These are phyloP conservation scores for Ophiocordyceps camponoti-floridani DNA, from an alignment of 2,329 filamentous ascomycete species.

Conservation along the genomic window DNA sequence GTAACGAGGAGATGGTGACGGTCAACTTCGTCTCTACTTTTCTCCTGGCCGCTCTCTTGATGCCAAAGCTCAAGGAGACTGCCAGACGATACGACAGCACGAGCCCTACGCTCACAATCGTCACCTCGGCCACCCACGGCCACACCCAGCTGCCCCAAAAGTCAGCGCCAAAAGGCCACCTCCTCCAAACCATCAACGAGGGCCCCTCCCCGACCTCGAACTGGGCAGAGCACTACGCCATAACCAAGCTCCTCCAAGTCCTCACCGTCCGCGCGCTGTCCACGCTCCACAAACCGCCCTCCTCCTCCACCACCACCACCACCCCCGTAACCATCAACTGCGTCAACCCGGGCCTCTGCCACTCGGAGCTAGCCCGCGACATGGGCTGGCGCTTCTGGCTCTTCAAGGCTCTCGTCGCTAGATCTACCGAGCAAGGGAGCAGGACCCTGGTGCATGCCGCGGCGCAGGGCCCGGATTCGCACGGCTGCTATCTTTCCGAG, in stretches of 20 bases:
- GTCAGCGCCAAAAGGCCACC: not conserved
- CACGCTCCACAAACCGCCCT: conserved; percentile 2
- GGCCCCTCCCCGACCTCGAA: not conserved
- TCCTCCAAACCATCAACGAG: not conserved
- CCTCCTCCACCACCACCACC: no score
- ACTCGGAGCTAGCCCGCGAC: conserved; percentile 25
- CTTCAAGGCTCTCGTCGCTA: conserved; percentile 17
- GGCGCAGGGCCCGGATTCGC: conserved; percentile 18
- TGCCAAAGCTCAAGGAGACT: conserved; percentile 31
- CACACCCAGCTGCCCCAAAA: not conserved
- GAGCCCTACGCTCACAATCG: conserved; percentile 7
- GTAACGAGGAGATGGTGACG: conserved; percentile 27
- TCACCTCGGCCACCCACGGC: not conserved
- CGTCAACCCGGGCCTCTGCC: conserved; percentile 33
- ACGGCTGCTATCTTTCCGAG: conserved; percentile 27
- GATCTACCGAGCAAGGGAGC: conserved; percentile 27
- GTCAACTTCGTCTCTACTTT: conserved; percentile 36
- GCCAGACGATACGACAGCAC: conserved; percentile 6
- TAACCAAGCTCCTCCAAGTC: conserved; percentile 15
- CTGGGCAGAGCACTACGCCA: conserved; percentile 6
- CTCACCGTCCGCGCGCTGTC: conserved; percentile 7
- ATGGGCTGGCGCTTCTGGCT: conserved; percentile 3
- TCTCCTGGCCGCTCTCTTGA: conserved; percentile 26
- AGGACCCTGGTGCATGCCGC: conserved; percentile 22
- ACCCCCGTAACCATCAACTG: conserved; percentile 28